Conservation (phyloP, 305 asterid species). For the Fraxinus ornus region DNA sequence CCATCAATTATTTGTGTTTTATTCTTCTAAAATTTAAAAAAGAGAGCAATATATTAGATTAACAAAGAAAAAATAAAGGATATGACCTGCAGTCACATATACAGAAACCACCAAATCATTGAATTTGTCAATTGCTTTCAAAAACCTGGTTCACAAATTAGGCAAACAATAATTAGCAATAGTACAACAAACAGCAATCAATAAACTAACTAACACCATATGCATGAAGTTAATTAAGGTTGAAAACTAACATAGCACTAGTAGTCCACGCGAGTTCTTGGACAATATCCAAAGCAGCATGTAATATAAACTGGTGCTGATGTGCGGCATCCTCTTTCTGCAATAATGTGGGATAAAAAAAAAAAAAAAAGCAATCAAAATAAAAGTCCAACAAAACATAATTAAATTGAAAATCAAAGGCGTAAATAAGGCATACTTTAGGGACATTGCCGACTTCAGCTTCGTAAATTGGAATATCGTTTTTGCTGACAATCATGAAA, state of each 20-base stretch:
- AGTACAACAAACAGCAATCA: background rate
- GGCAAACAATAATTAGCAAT: constrained; percentile 10
- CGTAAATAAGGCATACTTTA: constrained; percentile 38
- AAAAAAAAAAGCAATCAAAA: background rate
- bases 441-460: constrained; percentile 92
- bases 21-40: background rate
- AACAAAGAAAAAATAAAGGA: constrained; percentile 48
- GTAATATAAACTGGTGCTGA: constrained; percentile 89
- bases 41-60: background rate
- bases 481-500: constrained; percentile 82
- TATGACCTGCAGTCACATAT: constrained; percentile 95
- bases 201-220: background rate
- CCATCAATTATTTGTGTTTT: background rate
- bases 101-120: constrained; percentile 90
- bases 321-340: constrained; percentile 98
- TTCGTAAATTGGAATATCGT: constrained; percentile 91
- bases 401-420: background rate
- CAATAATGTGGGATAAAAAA: constrained; percentile 15
- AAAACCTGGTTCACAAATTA: constrained; percentile 42
- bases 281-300: constrained; percentile 87
- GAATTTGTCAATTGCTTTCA: constrained; percentile 60
- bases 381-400: background rate
- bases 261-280: constrained; percentile 98
- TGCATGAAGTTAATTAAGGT: background rate
- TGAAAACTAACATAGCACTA: constrained; percentile 77